phyloP scores from a whole-genome alignment of 2,329 filamentous ascomycete genomes.

The Akanthomyces lecanii region DNA sequence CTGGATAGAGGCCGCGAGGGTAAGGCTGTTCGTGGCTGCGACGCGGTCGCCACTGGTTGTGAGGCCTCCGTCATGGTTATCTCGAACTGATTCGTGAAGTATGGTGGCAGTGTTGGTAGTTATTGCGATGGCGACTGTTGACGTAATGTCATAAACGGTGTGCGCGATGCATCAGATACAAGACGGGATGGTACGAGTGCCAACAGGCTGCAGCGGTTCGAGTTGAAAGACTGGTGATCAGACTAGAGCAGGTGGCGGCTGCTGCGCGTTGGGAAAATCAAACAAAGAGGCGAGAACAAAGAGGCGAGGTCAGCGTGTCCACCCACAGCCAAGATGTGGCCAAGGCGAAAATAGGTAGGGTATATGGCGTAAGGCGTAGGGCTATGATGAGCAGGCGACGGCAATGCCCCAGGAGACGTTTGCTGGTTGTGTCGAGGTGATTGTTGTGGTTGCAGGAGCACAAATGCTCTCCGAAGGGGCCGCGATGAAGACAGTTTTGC shows the following conservation, averaged over 20 bases:
- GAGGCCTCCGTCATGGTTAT: conserved; percentile 30
- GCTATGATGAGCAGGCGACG: conserved; percentile 1
- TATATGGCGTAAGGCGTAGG: conserved; percentile 9
- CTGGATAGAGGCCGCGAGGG: conserved; percentile 36
- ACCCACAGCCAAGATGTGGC: not conserved
- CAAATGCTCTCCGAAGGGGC: conserved; percentile 6
- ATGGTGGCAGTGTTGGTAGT: not conserved
- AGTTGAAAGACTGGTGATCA: not conserved
- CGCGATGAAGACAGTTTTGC: conserved; percentile 7
- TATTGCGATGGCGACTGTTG: conserved; percentile 7
- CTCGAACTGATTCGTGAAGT: not conserved
- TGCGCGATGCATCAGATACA: conserved; percentile 7
- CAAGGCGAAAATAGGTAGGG: conserved; percentile 1
- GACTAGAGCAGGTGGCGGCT: not conserved
- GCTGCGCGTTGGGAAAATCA: conserved; percentile 9
- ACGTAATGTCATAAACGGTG: conserved; percentile 10
- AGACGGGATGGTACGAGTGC: not conserved
- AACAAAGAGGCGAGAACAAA: not conserved
- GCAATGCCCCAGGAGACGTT: not conserved
- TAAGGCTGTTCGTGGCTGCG: conserved; percentile 33
- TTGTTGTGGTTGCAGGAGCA: conserved; percentile 9
- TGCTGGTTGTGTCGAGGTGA: conserved; percentile 1
- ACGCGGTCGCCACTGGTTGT: conserved; percentile 23
- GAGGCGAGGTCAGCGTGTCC: conserved; percentile 4
- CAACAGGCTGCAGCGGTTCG: not conserved